Evolutionary conservation across 495 filamentous ascomycete genomes (phyloP), one percentile per base, ranked within the genome.

Genomic region (Penicillium coprophilum): DNA sequence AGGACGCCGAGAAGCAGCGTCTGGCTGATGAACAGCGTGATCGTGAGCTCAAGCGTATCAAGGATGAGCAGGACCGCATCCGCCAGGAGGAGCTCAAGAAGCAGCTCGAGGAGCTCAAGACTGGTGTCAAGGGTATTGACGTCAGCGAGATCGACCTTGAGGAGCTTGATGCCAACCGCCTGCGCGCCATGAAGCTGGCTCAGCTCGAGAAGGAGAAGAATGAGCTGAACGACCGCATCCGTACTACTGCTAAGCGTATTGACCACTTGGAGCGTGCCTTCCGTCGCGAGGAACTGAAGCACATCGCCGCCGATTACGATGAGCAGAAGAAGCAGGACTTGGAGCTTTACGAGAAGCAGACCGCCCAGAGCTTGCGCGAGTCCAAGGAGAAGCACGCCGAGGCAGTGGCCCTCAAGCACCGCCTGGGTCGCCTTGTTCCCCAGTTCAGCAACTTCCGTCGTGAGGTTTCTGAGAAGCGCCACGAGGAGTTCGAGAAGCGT

Each of bases 181-280:
- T 98, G 60, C 91, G 94, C 70, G 86, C 89, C 53, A 88, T 98
- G 76, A 96, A 96, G 79, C 84, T 98, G 40, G 88, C 90, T 40
- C 92, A 96, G 69, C 84, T 98, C 15, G 94, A 97, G 75, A 91
- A 93, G 56, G 95, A 98, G 79, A 98, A 97, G 85, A 95, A 93
- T 66, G 92, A 83, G 64, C 85, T 96, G 61, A 85, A 86, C 43
- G 92, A 97, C 71, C 91, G 89, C 65, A 80, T 97, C 43, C 87
- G 92, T 58, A 82, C 93, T 59, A 96, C 93, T 46, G 89, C 88
- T 69, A 97, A 96, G 83, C 87, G 94, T 58, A 92, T 97, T 68
- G 94, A 98, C 71, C 94, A 98, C 75, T 79, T 98, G 62, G 94
- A 98, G 80, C 90, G 94, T 75, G 95, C 94, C 23, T 93, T 94